Conservation (phyloP, 2,329 filamentous ascomycete genomes). For the Pseudogymnoascus sp. region DNA sequence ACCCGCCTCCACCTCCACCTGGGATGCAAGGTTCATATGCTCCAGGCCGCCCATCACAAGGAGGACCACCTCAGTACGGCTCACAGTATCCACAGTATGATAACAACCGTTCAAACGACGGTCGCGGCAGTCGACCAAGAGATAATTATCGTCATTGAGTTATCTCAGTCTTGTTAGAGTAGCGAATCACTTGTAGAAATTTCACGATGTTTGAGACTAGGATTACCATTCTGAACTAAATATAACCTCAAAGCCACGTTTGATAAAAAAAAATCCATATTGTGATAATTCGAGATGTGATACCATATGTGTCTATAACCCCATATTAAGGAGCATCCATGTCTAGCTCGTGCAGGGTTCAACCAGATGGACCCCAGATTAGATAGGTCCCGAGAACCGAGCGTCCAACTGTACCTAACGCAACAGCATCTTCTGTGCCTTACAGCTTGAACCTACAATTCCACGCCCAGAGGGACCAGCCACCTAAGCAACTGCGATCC, state of each 20-base stretch:
- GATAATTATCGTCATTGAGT: background rate
- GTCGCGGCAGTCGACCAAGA: background rate
- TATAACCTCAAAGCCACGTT: background rate
- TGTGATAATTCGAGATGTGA: background rate
- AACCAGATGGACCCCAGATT: background rate
- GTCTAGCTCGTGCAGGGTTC: conserved; percentile 3
- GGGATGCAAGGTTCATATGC: conserved; percentile 20
- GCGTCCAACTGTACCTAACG: background rate
- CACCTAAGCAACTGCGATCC: background rate
- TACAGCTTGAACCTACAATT: conserved; percentile 7
- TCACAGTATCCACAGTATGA: conserved; percentile 16
- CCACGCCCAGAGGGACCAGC: background rate
- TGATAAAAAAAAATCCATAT: background rate
- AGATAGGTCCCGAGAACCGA: conserved; percentile 3
- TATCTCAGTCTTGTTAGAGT: background rate
- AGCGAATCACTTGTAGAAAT: conserved; percentile 1
- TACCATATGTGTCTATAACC: background rate
- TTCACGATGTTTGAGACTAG: background rate
- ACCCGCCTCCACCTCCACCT: conserved; percentile 41
- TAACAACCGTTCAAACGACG: background rate
- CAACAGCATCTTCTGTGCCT: background rate
- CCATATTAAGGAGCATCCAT: background rate
- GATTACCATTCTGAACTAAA: background rate
- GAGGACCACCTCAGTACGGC: background rate
- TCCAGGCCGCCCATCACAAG: conserved; percentile 17